Base-by-base conservation (phyloP, 352 stramenopile genomes). In the Phytophthora pistaciae region DNA sequence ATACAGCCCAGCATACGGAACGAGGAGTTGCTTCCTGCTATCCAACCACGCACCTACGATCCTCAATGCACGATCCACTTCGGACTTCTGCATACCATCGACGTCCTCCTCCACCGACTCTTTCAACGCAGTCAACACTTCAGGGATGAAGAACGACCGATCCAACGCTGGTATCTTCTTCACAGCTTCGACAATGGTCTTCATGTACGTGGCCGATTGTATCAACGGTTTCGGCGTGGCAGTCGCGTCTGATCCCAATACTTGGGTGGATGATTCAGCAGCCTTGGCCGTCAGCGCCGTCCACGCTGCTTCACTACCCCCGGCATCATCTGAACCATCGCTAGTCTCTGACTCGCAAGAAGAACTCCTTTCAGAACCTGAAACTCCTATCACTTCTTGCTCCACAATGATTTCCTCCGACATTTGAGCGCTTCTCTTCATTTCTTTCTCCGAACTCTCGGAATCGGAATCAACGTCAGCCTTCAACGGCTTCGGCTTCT, bases 291-390 rank as follows among this genome's bases (percentile, higher is more conserved):
- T 66, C 33, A 66, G 16, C 14, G 59, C 11, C 23, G 58, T 66
- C 50, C 31, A n/a, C 29, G 62, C 48, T 56, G 48, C 49, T 56
- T 66, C 56, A 20, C 54, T 64, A 42, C 21, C 60, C 1, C 14
- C 27, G 23, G 33, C 40, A 53, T 44, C 21, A 23, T 46, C 33
- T 3, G 27, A 29, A 42, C 3, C 20, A 3, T 50, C 49, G 14
- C 9, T 14, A n/a, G 14, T 48, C 40, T 21, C 40, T 5, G 40
- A 48, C 40, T 48, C 40, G 40, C 14, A 48, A 13, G 40, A 16
- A 21, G 40, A 21, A n/a, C 40, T 48, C 16, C 33, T 33, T 16
- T 60, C 49, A 9, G 21, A 60, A 8, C 18, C 9, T 1, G 49
- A 60, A 1, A 40, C 33, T 14, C 3, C 33, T 16, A 9, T 14